Percentiles rank a stretch among this genome's conserved stretches.
phyloP scores from a whole-genome alignment of 208 protist genomes.

The Phytomonas francai region DNA sequence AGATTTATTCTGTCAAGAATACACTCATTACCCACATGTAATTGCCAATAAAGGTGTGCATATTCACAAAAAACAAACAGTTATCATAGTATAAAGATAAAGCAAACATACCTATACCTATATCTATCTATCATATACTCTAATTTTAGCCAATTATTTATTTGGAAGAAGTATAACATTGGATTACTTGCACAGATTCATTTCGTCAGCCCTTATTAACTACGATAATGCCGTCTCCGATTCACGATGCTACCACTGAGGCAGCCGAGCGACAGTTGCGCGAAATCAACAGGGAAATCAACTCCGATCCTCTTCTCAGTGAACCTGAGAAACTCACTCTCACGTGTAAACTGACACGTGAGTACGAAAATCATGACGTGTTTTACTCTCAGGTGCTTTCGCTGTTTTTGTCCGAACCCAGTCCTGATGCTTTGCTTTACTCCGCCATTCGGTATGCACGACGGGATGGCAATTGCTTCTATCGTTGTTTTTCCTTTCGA shows the following conservation, averaged over 20 bases:
- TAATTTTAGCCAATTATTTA: constrained; percentile 14
- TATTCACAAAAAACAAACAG: neutral
- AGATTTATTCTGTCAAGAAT: neutral
- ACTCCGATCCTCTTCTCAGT: constrained; percentile 29
- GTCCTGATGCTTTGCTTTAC: constrained; percentile 12
- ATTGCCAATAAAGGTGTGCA: neutral
- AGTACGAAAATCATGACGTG: constrained; percentile 32
- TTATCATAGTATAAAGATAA: neutral
- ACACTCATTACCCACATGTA: neutral
- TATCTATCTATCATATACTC: constrained; percentile 6
- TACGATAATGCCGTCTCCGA: neutral
- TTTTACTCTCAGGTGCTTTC: constrained; percentile 38
- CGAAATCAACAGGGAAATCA: constrained; percentile 58
- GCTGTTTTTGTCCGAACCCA: constrained; percentile 22
- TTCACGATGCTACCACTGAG: constrained; percentile 10
- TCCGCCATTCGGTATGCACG: constrained; percentile 48
- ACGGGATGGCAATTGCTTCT: constrained; percentile 87
- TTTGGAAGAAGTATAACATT: constrained; percentile 7
- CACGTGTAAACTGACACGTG: constrained; percentile 20
- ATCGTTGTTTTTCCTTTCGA: constrained; percentile 57
- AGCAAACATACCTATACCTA: neutral
- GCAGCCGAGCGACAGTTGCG: constrained; percentile 37
- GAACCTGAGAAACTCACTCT: constrained; percentile 22
- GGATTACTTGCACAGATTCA: neutral
- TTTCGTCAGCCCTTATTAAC: neutral